These are phyloP conservation scores for Apiotrichum veenhuisii DNA, from an alignment of 1,284 basidiomycete species.

Conservation along the genomic window DNA sequence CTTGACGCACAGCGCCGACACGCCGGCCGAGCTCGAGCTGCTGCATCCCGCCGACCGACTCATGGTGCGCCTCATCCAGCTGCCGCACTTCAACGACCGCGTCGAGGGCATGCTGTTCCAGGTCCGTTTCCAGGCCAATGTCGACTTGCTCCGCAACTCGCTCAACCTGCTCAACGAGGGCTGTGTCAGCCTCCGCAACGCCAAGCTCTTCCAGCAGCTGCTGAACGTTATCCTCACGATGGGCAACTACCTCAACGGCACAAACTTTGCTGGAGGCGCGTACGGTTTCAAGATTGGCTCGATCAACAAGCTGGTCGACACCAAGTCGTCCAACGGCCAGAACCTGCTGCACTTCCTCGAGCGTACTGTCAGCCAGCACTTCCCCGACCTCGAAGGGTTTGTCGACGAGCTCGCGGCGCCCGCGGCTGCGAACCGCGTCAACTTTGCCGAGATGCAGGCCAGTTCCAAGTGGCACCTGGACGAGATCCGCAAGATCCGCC, in stretches of 20 bases:
- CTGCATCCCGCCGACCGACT: conserved; percentile 92
- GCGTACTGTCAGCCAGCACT: conserved; percentile 79
- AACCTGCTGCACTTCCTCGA: conserved; percentile 95
- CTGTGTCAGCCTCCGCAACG: conserved; percentile 68
- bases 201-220: conserved; percentile 79
- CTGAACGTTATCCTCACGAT: conserved; percentile 75
- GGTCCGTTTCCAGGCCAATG: conserved; percentile 76
- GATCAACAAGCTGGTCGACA: conserved; percentile 98
- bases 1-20: conserved; percentile 67
- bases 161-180: conserved; percentile 76
- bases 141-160: conserved; percentile 61
- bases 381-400: conserved; percentile 82
- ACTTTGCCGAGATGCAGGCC: conserved; percentile 42
- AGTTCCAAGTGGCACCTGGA: conserved; percentile 62
- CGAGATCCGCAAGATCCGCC: conserved; percentile 69
- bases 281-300: conserved; percentile 96
- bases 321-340: conserved; percentile 88
- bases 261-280: conserved; percentile 92
- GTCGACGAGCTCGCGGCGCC: conserved; percentile 84
- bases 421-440: conserved; percentile 78
- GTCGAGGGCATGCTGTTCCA: conserved; percentile 93
- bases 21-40: conserved; percentile 78
- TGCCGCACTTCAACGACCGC: conserved; percentile 83
- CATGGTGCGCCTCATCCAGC: conserved; percentile 95
- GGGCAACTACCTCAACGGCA: conserved; percentile 98